Percentiles rank a stretch among this genome's conserved stretches.
phyloP scores from a whole-genome alignment of 495 filamentous ascomycete genomes.

The Tetracladium marchalianum region DNA sequence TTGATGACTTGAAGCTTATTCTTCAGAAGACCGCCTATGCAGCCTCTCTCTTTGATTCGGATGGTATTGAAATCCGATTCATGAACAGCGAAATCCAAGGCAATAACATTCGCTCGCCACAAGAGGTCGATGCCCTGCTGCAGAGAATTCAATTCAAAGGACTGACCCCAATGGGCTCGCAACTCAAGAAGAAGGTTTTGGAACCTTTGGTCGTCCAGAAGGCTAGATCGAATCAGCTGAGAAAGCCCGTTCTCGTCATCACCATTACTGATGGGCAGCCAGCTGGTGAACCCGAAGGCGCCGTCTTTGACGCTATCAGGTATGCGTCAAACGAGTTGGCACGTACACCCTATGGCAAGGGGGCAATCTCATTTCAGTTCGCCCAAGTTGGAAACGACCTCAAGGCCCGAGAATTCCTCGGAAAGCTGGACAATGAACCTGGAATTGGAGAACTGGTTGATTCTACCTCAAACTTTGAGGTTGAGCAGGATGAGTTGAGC shows the following conservation, averaged over 20 bases:
- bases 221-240: constrained; percentile 25
- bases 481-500: constrained; percentile 58
- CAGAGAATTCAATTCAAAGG: constrained; percentile 51
- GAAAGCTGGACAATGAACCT: constrained; percentile 52
- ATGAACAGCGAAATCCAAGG: constrained; percentile 48
- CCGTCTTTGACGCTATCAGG: constrained; percentile 41
- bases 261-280: constrained; percentile 63
- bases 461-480: constrained; percentile 49
- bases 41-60: constrained; percentile 58
- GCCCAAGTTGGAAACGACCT: constrained; percentile 65
- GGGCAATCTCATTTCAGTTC: constrained; percentile 58
- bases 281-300: constrained; percentile 39
- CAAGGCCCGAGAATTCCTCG: constrained; percentile 54
- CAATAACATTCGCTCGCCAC: constrained; percentile 45
- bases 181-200: constrained; percentile 50
- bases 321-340: constrained; percentile 35
- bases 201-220: constrained; percentile 42
- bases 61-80: constrained; percentile 61
- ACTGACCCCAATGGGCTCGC: constrained; percentile 57
- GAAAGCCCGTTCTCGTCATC: constrained; percentile 59
- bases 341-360: constrained; percentile 36
- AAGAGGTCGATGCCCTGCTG: constrained; percentile 49
- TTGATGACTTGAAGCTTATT: constrained; percentile 55
- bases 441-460: constrained; percentile 53
- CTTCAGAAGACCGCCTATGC: constrained; percentile 51